These are phyloP conservation scores for Boletus rufocinnamomeus DNA, from an alignment of 768 basidiomycete genomes.

Conservation along the genomic window DNA sequence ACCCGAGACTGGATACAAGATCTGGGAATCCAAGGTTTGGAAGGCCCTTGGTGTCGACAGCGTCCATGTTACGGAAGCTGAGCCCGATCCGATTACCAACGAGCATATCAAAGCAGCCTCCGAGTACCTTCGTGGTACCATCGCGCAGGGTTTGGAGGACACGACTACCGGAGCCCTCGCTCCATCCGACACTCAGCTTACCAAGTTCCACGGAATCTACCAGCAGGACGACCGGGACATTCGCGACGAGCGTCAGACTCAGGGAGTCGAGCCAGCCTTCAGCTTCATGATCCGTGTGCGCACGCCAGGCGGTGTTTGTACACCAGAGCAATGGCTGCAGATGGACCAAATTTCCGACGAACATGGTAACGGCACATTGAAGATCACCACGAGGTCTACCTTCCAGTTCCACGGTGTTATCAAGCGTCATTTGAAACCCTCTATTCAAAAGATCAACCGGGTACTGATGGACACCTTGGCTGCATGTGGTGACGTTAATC, in stretches of 20 bases:
- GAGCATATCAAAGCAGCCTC: conserved; percentile 99
- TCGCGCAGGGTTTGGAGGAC: conserved; percentile 88
- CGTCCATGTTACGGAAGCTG: conserved; percentile 85
- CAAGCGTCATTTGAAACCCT: conserved; percentile 93
- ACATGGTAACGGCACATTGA: conserved; percentile 91
- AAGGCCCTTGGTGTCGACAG: conserved; percentile 90
- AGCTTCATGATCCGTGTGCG: conserved; percentile 98
- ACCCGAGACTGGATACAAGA: conserved; percentile 91
- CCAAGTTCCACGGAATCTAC: conserved; percentile 97
- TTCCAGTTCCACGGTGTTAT: conserved; percentile 99
- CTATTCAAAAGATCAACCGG: conserved; percentile 95
- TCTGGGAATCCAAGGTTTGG: conserved; percentile 95
- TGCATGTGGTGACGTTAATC: conserved; percentile 97
- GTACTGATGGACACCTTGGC: conserved; percentile 92
- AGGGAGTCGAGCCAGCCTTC: conserved; percentile 94
- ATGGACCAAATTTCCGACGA: conserved; percentile 98
- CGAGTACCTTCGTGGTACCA: conserved; percentile 91
- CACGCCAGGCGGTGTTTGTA: conserved; percentile 95
- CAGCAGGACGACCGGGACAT: conserved; percentile 99
- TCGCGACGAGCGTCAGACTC: conserved; percentile 89
- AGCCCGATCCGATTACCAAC: conserved; percentile 97
- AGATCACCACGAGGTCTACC: conserved; percentile 95
- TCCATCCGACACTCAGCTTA: conserved; percentile 88
- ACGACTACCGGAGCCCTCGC: conserved; percentile 88
- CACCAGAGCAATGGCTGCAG: conserved; percentile 87